Base-by-base conservation (phyloP, 106 monocot species). In the Dioscorea dumetorum region DNA sequence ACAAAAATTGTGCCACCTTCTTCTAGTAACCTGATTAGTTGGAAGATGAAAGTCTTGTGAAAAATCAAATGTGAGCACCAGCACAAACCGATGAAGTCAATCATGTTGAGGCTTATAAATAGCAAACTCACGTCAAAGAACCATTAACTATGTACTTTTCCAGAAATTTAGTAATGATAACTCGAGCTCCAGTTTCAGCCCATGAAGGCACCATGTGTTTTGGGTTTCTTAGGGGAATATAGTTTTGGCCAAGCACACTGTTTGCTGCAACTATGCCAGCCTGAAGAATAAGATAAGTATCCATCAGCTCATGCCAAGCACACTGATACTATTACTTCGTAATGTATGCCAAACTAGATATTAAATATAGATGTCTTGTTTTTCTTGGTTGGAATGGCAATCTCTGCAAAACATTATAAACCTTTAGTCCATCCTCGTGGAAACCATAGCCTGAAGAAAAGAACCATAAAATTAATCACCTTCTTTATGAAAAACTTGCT, bases 391-490 rank as follows among this genome's bases (percentile, higher is more conserved):
- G 28, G 28, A 28, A 28, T 28, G 28, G 3, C 28, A 28, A 28
- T 28, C 28, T 28, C 28, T 28, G 28, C 1, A 28, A 28, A 28
- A 28, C 4, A 17, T 13, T 51, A 51, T 1, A 12, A 13, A 97
- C 97, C 92, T 92, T 90, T 56, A 99, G 41, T 61, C 97, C 92
- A 77, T 99, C 97, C 76, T 92, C 97, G n/a, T 99, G 97, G 77
- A 99, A 92, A 9, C 97, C 91, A 74, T 92, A 99, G 32, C 95
- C 91, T 97, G 80, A 52, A 66, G 71, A 64, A 23, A 70, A 66
- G 34, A 11, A 12, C 2, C 35, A 48, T 12, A 58, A n/a, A 24
- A 59, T 74, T 18, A 63, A 41, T 41, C 41, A 28, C 28, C 28
- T 28, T 28, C 3, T 28, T 28, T 28, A 28, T 28, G 28, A 28